phyloP scores from a whole-genome alignment of 2,329 filamentous ascomycete genomes.

The Cladobotryum mycophilum region DNA sequence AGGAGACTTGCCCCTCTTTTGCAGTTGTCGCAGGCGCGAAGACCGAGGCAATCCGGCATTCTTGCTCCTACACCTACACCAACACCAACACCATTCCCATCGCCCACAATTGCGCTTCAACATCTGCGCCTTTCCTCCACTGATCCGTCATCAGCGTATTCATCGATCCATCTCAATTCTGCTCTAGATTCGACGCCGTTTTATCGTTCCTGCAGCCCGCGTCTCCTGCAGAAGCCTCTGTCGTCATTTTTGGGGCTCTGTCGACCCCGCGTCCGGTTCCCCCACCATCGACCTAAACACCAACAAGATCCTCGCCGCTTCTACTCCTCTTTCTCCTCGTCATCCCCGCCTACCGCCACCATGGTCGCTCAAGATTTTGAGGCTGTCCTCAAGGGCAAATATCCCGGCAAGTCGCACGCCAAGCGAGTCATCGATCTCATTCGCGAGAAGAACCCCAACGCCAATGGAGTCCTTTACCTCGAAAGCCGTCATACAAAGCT shows the following conservation, averaged over 20 bases:
- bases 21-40: too few species aligned
- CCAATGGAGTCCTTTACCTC: conserved; percentile 71
- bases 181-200: too few species aligned
- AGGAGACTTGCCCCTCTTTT: too few species aligned
- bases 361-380: conserved; percentile 41
- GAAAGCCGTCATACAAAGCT: conserved; percentile 77
- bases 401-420: conserved; percentile 83
- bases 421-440: conserved; percentile 77
- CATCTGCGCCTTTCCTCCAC: too few species aligned
- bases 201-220: too few species aligned
- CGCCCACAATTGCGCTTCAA: too few species aligned
- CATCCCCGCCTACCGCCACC: conserved; percentile 4
- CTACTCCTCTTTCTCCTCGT: neutral
- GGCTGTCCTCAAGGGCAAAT: conserved; percentile 54
- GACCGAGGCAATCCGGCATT: too few species aligned
- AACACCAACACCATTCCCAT: too few species aligned
- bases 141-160: too few species aligned
- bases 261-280: conserved; percentile 6
- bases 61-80: too few species aligned
- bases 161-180: too few species aligned
- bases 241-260: neutral
- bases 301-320: neutral
- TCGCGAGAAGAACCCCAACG: conserved; percentile 56
- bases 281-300: conserved; percentile 2
- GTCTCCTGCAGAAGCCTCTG: neutral